Conservation (phyloP, 1,284 basidiomycete genomes). For the Blastosporella zonata region DNA sequence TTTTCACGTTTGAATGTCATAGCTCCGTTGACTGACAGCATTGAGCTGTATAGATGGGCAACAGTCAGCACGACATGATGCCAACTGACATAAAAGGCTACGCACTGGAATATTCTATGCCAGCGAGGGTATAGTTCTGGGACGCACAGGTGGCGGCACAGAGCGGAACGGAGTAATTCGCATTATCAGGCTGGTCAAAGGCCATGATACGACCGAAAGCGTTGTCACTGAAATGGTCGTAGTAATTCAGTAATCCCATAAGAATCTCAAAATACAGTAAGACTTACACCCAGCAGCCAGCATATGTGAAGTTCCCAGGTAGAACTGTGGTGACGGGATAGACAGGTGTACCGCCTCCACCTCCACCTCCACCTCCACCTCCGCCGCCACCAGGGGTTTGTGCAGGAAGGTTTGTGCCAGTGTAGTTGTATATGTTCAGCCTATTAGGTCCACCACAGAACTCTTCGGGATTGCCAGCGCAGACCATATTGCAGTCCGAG, state of each 20-base stretch:
- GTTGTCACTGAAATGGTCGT: constrained; percentile 41
- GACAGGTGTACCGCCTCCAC: constrained; percentile 30
- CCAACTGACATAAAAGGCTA: constrained; percentile 6
- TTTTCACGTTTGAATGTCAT: not conserved
- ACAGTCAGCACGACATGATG: constrained; percentile 5
- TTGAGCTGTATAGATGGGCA: constrained; percentile 28
- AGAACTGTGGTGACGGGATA: constrained; percentile 49
- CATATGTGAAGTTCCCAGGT: constrained; percentile 47
- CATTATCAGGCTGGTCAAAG: constrained; percentile 29
- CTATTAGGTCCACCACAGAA: constrained; percentile 67
- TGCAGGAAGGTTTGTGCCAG: constrained; percentile 50
- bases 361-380: constrained; percentile 32
- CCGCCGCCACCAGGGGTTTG: constrained; percentile 35
- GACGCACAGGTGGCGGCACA: constrained; percentile 45
- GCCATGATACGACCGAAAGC: constrained; percentile 47
- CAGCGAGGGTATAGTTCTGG: constrained; percentile 47
- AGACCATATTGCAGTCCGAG: constrained; percentile 61
- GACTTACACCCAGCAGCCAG: constrained; percentile 58
- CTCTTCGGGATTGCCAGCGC: constrained; percentile 55
- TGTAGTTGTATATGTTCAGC: constrained; percentile 62
- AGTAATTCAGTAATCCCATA: not conserved
- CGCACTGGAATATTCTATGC: constrained; percentile 44
- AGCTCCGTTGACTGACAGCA: constrained; percentile 49
- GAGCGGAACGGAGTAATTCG: constrained; percentile 39
- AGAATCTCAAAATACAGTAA: not conserved